Evolutionary conservation across 495 filamentous ascomycete species (phyloP).

Genomic region (Polyplosphaeria fusca): DNA sequence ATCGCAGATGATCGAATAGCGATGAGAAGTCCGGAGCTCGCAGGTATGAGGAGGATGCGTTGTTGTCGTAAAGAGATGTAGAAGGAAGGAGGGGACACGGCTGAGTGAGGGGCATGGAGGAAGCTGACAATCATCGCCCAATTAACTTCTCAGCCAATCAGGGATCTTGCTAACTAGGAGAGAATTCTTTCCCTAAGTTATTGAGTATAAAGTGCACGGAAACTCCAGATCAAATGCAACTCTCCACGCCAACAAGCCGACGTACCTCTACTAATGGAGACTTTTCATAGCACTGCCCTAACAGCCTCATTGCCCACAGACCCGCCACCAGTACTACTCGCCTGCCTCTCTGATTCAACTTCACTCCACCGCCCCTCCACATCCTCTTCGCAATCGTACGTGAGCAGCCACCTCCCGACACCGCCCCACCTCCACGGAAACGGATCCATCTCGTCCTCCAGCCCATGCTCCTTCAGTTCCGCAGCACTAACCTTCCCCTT

Average conservation of each 20-base stretch:
- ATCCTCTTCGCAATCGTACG: slow-evolving; percentile 28
- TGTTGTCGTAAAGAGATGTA: too few species aligned
- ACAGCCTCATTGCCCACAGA: not conserved
- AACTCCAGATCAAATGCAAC: not conserved
- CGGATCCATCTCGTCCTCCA: slow-evolving; percentile 21
- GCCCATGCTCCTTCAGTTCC: not conserved
- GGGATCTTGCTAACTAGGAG: not conserved
- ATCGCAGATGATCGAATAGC: too few species aligned
- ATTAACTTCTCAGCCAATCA: not conserved
- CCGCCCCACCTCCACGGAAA: slow-evolving; percentile 30
- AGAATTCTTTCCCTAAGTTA: not conserved
- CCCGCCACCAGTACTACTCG: not conserved
- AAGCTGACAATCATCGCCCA: not conserved
- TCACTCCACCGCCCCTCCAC: slow-evolving; percentile 18
- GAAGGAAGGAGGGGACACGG: too few species aligned
- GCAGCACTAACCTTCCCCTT: slow-evolving; percentile 4
- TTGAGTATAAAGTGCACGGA: not conserved
- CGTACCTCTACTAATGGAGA: not conserved
- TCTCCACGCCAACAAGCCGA: not conserved
- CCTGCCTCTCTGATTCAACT: slow-evolving; percentile 5
- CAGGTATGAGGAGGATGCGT: too few species aligned
- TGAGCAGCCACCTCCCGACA: slow-evolving; percentile 29
- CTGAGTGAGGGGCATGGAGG: too few species aligned
- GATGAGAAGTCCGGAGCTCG: too few species aligned
- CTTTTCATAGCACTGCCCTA: not conserved